A percentile compares a stretch with the other conserved stretches of the same genome.
These are phyloP conservation scores for Chenopodium berlandieri DNA, from an alignment of 148 eudicot genomes.

Conservation along the genomic window DNA sequence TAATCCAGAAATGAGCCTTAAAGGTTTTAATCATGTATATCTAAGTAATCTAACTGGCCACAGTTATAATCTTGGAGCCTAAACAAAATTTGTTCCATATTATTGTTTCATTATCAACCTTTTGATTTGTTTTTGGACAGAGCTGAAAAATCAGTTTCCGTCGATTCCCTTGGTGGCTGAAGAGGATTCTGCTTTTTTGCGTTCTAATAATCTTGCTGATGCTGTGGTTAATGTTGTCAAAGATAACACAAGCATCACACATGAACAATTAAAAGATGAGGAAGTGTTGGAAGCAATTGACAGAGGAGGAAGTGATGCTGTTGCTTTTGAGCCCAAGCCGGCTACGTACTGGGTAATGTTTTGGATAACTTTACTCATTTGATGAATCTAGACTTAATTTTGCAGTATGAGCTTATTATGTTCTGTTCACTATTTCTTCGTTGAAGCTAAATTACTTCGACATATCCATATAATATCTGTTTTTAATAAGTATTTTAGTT, in stretches of 20 bases:
- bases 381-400: background rate
- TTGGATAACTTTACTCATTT: constrained; percentile 9
- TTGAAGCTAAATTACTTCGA: background rate
- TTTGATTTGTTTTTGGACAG: constrained; percentile 34
- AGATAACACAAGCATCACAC: constrained; percentile 37
- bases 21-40: background rate
- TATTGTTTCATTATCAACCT: background rate
- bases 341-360: constrained; percentile 88
- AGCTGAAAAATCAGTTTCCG: constrained; percentile 66
- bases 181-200: constrained; percentile 87
- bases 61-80: background rate
- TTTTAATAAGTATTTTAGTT: background rate
- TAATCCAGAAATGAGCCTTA: background rate
- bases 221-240: constrained; percentile 60
- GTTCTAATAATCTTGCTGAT: constrained; percentile 62
- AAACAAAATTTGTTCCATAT: background rate
- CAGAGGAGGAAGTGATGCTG: constrained; percentile 75
- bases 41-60: background rate
- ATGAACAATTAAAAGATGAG: constrained; percentile 43
- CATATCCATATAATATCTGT: background rate
- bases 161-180: constrained; percentile 95
- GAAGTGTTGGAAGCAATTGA: constrained; percentile 91
- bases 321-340: constrained; percentile 59
- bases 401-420: background rate
- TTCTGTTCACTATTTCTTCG: background rate